Base-by-base conservation (phyloP, 805 yeast species). In the Monosporozyma yasuniensis region DNA sequence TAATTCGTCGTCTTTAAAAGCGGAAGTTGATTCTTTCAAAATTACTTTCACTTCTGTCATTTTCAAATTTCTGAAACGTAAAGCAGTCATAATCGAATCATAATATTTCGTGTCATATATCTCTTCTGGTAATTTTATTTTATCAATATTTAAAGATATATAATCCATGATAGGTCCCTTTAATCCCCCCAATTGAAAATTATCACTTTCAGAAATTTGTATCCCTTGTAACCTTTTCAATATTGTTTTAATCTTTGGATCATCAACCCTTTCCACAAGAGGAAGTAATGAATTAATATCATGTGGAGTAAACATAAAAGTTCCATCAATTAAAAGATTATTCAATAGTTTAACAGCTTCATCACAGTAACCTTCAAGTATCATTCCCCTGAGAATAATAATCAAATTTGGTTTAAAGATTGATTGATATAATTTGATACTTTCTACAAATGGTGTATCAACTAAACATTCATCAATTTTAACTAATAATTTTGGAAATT, bases 401-500 rank as follows among this genome's bases (percentile, higher is more conserved):
- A 39, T 19, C 16, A 39, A 22, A 11, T 16, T 39, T 4, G 42
- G 16, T 14, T 39, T 19, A 11, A 19, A 19, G 8, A 39, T 21
- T 10, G 42, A 21, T 21, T 39, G 27, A 22, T 19, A 22, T 4
- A 10, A 12, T 5, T 39, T 21, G 7, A 39, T 12, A 39, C 11
- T 10, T 21, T 21, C 21, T 10, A 18, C 12, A 39, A 39, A 39
- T 22, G 25, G 5, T 21, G 1, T 21, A 10, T 39, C 7, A 4
- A 4, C 12, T 12, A 22, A 19, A 22, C 18, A 22, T 21, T 39
- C 27, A 10, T 44, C 47, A n/a, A 28, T 14, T 10, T 28, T 27
- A 19, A 14, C 8, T 9, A 34, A n/a, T 8, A 60, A 46, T 48
- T 57, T 55, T 6, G 54, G 25, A 8, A 51, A 18, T 47, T 63